phyloP scores from a whole-genome alignment of 805 yeast species.

The Brettanomyces sp. region DNA sequence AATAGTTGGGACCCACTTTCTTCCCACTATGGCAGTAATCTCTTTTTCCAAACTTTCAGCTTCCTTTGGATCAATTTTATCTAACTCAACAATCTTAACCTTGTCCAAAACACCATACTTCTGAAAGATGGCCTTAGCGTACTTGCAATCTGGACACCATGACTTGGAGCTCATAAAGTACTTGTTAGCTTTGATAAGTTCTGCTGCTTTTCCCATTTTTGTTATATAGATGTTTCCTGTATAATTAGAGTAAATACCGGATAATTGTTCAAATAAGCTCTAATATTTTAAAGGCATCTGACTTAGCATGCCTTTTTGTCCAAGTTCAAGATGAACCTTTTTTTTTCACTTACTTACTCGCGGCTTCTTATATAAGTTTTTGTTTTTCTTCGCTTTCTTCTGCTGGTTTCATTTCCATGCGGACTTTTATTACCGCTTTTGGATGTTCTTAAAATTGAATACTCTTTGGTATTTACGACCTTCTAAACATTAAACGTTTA shows the following conservation, averaged over 20 bases:
- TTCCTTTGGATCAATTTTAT: constrained; percentile 39
- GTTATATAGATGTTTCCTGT: neutral
- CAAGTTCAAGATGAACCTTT: neutral
- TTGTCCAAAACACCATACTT: constrained; percentile 41
- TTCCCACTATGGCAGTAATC: constrained; percentile 46
- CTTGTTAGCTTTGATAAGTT: constrained; percentile 35
- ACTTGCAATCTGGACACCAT: constrained; percentile 77
- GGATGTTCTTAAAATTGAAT: too few relatives aligned
- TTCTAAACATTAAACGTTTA: too few relatives aligned
- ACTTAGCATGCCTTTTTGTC: too few relatives aligned
- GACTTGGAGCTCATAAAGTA: constrained; percentile 56
- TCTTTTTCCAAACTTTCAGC: constrained; percentile 46
- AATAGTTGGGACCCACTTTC: constrained; percentile 63
- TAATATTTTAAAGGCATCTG: too few relatives aligned
- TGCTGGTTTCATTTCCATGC: too few relatives aligned
- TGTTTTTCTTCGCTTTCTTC: too few relatives aligned
- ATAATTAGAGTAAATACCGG: neutral
- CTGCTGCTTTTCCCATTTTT: constrained; percentile 29
- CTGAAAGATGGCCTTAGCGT: constrained; percentile 46
- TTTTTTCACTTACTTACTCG: constrained; percentile 9
- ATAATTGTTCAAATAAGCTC: too few relatives aligned
- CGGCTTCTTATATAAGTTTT: too few relatives aligned
- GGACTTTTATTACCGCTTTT: too few relatives aligned
- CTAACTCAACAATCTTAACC: constrained; percentile 51
- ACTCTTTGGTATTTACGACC: too few relatives aligned